Conservation (phyloP, 192 early-diverging fungal species). For the Umbelopsis sp. region DNA sequence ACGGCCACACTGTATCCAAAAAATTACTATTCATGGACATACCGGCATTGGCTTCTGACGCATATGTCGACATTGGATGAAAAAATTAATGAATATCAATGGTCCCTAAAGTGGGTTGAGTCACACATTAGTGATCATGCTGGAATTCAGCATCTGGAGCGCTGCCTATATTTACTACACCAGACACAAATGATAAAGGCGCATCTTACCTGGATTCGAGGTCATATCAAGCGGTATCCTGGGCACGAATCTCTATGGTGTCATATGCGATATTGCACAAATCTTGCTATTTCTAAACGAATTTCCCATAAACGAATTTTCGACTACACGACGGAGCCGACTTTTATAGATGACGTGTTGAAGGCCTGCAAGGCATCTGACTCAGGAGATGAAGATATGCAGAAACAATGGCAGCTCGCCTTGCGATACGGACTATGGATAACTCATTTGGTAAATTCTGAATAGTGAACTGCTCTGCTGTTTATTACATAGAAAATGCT, state of each 20-base stretch:
- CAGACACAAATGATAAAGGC: background rate
- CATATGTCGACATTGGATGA: slow-evolving; percentile 2
- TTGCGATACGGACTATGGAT: slow-evolving; percentile 26
- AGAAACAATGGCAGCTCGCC: slow-evolving; percentile 18
- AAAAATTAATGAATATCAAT: slow-evolving; percentile 17
- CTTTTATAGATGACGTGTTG: background rate
- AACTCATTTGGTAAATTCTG: slow-evolving; percentile 13
- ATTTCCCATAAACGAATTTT: background rate
- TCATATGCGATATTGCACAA: slow-evolving; percentile 45
- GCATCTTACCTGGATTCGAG: slow-evolving; percentile 23
- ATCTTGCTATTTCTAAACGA: background rate
- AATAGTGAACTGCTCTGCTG: background rate
- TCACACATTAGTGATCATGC: slow-evolving; percentile 53
- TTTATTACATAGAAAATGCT: background rate
- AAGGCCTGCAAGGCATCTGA: background rate
- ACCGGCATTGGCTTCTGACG: slow-evolving; percentile 49
- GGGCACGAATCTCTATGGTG: slow-evolving; percentile 57
- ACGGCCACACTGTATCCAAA: slow-evolving; percentile 48
- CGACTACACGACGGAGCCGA: background rate
- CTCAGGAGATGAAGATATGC: background rate
- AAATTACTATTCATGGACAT: slow-evolving; percentile 56
- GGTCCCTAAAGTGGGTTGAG: slow-evolving; percentile 23
- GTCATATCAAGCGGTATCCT: slow-evolving; percentile 41
- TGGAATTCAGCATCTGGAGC: slow-evolving; percentile 46
- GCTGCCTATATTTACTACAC: slow-evolving; percentile 25